Conservation (phyloP, 1,284 basidiomycete genomes). For the Tilletia walkeri region DNA sequence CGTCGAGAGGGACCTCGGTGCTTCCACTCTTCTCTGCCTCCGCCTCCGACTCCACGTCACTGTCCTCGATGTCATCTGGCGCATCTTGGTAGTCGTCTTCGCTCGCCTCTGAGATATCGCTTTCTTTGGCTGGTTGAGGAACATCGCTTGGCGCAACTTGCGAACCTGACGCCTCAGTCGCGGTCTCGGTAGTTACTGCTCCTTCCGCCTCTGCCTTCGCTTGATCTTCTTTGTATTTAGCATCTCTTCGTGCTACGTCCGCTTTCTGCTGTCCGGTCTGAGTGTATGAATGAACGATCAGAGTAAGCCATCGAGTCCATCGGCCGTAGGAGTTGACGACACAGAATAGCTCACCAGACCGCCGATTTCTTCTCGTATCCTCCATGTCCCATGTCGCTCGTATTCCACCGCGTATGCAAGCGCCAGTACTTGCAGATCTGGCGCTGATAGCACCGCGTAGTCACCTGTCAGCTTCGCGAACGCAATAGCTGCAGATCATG, state of each 20-base stretch:
- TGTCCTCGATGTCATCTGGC: conserved; percentile 17
- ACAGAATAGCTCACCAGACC: conserved; percentile 25
- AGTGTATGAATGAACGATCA: background rate
- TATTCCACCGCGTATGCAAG: conserved; percentile 77
- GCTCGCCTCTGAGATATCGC: conserved; percentile 5
- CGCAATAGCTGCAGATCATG: conserved; percentile 67
- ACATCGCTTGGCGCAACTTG: no score
- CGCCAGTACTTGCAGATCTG: conserved; percentile 88
- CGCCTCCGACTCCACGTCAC: conserved; percentile 24
- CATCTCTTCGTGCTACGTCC: conserved; percentile 23
- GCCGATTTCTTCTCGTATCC: conserved; percentile 60
- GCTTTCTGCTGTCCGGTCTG: conserved; percentile 41
- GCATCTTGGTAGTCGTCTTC: conserved; percentile 16
- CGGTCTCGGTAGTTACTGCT: conserved; percentile 3
- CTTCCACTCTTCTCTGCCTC: background rate
- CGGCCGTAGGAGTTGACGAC: background rate
- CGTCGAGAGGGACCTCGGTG: background rate
- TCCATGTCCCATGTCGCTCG: conserved; percentile 60
- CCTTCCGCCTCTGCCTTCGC: conserved; percentile 20
- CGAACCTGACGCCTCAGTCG: no score
- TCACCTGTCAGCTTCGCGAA: conserved; percentile 96
- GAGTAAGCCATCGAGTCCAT: background rate
- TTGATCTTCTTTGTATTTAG: conserved; percentile 5
- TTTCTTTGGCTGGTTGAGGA: background rate
- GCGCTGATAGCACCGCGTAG: conserved; percentile 83